These are phyloP conservation scores for Cicer judaicum DNA, from an alignment of 306 rosid genomes.

Conservation along the genomic window DNA sequence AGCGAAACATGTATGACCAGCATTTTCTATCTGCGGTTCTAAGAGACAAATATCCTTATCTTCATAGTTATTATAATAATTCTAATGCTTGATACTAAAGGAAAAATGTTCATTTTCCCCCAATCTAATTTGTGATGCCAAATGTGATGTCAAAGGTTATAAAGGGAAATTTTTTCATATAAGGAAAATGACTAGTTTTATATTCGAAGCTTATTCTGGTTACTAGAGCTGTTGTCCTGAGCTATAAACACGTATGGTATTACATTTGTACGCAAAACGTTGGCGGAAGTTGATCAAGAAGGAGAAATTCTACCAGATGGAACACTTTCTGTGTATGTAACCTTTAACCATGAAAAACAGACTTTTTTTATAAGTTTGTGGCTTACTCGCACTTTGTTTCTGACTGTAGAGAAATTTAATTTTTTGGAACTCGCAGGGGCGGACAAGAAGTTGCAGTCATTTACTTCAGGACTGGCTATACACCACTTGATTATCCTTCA, in stretches of 20 bases:
- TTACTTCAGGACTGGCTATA: constrained; percentile 89
- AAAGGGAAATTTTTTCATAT: background rate
- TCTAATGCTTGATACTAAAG: constrained; percentile 5
- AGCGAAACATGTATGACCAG: constrained; percentile 95
- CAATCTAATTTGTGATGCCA: background rate
- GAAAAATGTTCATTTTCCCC: background rate
- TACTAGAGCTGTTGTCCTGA: constrained; percentile 53
- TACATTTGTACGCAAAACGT: constrained; percentile 69
- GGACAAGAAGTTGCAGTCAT: constrained; percentile 73
- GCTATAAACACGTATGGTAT: constrained; percentile 66
- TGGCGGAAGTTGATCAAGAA: constrained; percentile 78
- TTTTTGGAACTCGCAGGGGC: constrained; percentile 57
- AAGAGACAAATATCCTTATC: constrained; percentile 90
- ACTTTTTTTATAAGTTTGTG: constrained; percentile 32
- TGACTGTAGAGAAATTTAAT: constrained; percentile 33
- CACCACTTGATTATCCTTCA: constrained; percentile 89
- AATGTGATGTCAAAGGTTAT: constrained; percentile 17
- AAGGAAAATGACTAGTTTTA: background rate
- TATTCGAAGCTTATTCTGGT: background rate
- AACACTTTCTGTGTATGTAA: constrained; percentile 79
- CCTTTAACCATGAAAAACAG: constrained; percentile 34
- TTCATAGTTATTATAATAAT: background rate
- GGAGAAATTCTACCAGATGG: constrained; percentile 83
- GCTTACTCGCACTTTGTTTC: constrained; percentile 37
- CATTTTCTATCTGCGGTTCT: constrained; percentile 68